phyloP scores from a whole-genome alignment of 2,329 filamentous ascomycete genomes.

The Pestalotiopsis sp. region DNA sequence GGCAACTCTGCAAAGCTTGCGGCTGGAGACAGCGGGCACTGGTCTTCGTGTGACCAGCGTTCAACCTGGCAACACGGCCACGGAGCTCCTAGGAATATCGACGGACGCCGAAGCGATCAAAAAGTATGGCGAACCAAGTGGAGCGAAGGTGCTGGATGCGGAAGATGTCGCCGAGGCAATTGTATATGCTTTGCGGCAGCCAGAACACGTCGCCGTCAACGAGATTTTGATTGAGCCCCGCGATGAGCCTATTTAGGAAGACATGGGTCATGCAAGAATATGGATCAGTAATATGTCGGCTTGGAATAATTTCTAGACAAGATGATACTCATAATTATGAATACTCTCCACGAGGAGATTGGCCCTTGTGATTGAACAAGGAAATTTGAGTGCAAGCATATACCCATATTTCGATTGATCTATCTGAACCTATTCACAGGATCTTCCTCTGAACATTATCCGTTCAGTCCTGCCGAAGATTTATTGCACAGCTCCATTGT shows the following conservation, averaged over 20 bases:
- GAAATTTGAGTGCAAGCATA: no score
- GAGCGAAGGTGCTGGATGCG: slow-evolving; percentile 74
- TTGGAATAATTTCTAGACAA: no score
- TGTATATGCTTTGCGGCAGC: slow-evolving; percentile 74
- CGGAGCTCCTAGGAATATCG: slow-evolving; percentile 73
- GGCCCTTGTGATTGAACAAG: no score
- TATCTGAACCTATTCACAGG: no score
- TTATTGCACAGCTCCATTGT: background rate
- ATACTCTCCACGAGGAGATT: no score
- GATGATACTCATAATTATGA: no score
- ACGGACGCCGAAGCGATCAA: slow-evolving; percentile 77
- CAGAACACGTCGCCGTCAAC: slow-evolving; percentile 76
- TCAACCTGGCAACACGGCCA: slow-evolving; percentile 78
- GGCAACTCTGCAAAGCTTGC: slow-evolving; percentile 74
- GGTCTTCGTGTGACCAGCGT: slow-evolving; percentile 75
- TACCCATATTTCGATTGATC: no score
- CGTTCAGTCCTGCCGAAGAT: background rate
- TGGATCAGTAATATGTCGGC: no score
- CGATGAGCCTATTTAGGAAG: slow-evolving; percentile 68
- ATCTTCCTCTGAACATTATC: no score
- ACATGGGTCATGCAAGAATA: background rate
- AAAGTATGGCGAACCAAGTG: slow-evolving; percentile 76
- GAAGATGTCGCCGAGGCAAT: slow-evolving; percentile 75
- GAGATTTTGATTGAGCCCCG: slow-evolving; percentile 79
- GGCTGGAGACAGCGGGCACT: slow-evolving; percentile 74